These are phyloP conservation scores for Thermothelomyces thermophilus DNA, from an alignment of 2,329 filamentous ascomycete species.

Conservation along the genomic window DNA sequence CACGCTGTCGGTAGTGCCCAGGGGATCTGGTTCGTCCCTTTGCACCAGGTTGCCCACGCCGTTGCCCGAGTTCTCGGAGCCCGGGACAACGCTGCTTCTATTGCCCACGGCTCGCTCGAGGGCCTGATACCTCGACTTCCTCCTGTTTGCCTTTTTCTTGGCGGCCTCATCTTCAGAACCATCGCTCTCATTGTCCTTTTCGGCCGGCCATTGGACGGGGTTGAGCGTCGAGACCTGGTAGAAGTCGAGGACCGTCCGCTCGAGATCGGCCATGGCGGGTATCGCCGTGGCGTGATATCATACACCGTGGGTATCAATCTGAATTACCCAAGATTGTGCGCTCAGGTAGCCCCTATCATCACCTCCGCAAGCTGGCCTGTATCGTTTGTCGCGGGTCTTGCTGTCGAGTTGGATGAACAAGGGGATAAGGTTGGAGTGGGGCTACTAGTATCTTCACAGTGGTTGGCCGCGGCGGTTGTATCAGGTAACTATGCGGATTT, in stretches of 20 bases:
- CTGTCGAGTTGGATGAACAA: not conserved
- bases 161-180: constrained; percentile 52
- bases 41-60: constrained; percentile 73
- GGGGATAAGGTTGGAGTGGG: constrained; percentile 5
- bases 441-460: not conserved
- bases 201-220: constrained; percentile 78
- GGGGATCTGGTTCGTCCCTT: constrained; percentile 84
- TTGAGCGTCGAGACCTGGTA: constrained; percentile 77
- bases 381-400: not conserved
- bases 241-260: constrained; percentile 75
- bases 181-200: constrained; percentile 69
- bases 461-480: not conserved
- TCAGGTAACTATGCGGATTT: too few relatives aligned
- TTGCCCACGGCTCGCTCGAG: constrained; percentile 70
- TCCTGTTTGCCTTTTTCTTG: constrained; percentile 47
- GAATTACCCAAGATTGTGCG: too few relatives aligned
- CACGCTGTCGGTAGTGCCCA: constrained; percentile 84
- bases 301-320: too few relatives aligned
- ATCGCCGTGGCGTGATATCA: not conserved
- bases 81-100: constrained; percentile 58
- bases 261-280: constrained; percentile 57
- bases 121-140: constrained; percentile 76
- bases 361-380: not conserved
- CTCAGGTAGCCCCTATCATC: not conserved
- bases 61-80: constrained; percentile 58